phyloP scores from a whole-genome alignment of 345 rosid species.

The Anastatica hierochuntica region DNA sequence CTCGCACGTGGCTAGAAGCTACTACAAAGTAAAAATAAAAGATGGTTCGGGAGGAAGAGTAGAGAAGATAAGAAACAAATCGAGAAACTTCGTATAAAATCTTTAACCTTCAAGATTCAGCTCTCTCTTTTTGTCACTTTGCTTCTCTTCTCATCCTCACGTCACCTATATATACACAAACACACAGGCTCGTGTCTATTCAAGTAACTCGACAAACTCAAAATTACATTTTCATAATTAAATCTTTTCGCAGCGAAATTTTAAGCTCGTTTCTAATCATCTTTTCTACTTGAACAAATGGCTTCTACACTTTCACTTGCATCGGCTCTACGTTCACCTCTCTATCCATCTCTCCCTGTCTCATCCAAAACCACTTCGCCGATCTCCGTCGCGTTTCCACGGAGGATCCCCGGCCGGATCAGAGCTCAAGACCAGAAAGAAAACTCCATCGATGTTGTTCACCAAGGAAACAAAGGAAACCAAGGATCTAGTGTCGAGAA shows the following conservation, averaged over 20 bases:
- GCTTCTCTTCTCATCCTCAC: no score
- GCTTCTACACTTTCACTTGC: slow-evolving; percentile 31
- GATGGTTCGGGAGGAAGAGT: slow-evolving; percentile 13
- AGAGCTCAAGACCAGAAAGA: slow-evolving; percentile 36
- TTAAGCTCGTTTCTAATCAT: not conserved
- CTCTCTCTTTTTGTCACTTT: not conserved
- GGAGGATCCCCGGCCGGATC: slow-evolving; percentile 14
- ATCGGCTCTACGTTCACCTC: slow-evolving; percentile 20
- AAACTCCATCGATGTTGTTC: slow-evolving; percentile 43
- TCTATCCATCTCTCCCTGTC: not conserved
- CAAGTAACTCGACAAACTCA: not conserved
- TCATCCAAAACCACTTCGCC: slow-evolving; percentile 17
- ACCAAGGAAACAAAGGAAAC: slow-evolving; percentile 26
- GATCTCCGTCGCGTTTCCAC: slow-evolving; percentile 24
- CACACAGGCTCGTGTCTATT: not conserved
- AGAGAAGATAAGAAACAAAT: not conserved
- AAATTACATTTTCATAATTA: not conserved
- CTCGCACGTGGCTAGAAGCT: no score
- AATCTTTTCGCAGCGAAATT: not conserved
- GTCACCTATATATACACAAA: not conserved
- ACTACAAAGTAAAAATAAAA: no score
- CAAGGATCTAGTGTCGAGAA: slow-evolving; percentile 37
- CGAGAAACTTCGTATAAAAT: slow-evolving; percentile 25
- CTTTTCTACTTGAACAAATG: slow-evolving; percentile 12
- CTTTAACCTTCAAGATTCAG: slow-evolving; percentile 23